Base-by-base conservation (phyloP, 768 basidiomycete genomes). In the Boletus rubescentipes region DNA sequence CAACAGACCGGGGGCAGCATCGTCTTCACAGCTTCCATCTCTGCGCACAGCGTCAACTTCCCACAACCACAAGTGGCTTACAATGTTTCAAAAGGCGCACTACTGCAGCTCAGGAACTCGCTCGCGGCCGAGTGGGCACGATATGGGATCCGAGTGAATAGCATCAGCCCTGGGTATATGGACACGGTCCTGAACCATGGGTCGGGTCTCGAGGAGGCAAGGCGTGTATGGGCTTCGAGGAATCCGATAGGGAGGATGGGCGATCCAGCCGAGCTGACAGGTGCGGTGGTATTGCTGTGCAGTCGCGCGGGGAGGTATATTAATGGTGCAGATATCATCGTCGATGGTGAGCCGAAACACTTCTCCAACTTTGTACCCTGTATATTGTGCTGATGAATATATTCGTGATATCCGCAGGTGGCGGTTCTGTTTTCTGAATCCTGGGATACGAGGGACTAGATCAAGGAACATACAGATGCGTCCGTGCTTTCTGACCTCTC, bases 161-260 rank as follows among this genome's bases (percentile, higher is more conserved):
- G 71, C 37, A 70, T 79, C 26, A 73, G 72, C 40, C 74, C 76
- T 11, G 77, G 76, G 14, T 77, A 75, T 53, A 75, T 75, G 70
- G 71, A 77, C 44, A 77, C 78, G 5, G 64, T 71, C 41, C 62
- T 77, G 61, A 78, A 77, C 37, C 64, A 68, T 40, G 72, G 71
- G 9, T 63, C 66, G 0, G 67, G 67, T 2, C 59, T 75, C 12
- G 71, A 62, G 14, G 61, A 65, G 10, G 69, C 65, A n/a, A 64
- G 71, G 43, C 57, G 57, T 10, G 65, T 72, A n/a, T 79, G 74
- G 76, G 54, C 63, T 4, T 68, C 67, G 30, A 66, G 72, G 46
- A 78, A 69, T 53, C 76, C 75, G 11, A 70, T 77, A 71, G 77
- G 76, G 1, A 66, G 77, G 43, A 75, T 78, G 72, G 76, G 76